These are phyloP conservation scores for Dactylellina cionopaga DNA, from an alignment of 2,329 filamentous ascomycete species.

Conservation along the genomic window DNA sequence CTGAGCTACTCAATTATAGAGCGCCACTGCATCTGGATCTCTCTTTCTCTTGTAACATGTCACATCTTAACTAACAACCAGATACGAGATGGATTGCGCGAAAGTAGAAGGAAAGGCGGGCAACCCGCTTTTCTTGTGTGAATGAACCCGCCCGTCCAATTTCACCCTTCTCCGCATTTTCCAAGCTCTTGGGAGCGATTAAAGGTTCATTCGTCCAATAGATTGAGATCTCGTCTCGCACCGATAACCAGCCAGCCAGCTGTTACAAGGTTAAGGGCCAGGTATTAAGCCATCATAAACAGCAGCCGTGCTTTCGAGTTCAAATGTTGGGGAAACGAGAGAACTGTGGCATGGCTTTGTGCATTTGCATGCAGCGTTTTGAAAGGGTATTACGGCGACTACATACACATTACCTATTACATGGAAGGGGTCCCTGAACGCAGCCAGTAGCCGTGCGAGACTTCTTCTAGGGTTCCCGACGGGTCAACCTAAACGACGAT, in stretches of 20 bases:
- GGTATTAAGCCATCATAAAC: slow-evolving; percentile 32
- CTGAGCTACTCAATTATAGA: slow-evolving; percentile 24
- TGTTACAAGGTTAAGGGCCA: slow-evolving; percentile 18
- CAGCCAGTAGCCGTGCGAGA: slow-evolving; percentile 35
- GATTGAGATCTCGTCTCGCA: slow-evolving; percentile 41
- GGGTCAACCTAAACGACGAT: slow-evolving; percentile 19
- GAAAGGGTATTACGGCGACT: slow-evolving; percentile 45
- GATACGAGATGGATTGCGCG: slow-evolving; percentile 16
- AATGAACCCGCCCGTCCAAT: slow-evolving; percentile 41
- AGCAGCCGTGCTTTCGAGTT: slow-evolving; percentile 28
- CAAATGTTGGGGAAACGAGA: slow-evolving; percentile 27
- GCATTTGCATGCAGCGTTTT: slow-evolving; percentile 36
- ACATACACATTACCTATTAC: neutral
- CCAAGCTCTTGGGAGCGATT: slow-evolving; percentile 42
- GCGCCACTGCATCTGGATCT: no score
- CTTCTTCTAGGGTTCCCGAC: slow-evolving; percentile 28
- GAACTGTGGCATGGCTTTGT: slow-evolving; percentile 34
- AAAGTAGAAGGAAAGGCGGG: no score
- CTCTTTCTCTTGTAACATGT: slow-evolving; percentile 27
- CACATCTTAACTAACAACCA: slow-evolving; percentile 30
- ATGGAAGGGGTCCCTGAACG: slow-evolving; percentile 29
- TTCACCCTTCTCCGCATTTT: slow-evolving; percentile 48
- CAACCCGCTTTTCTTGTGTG: slow-evolving; percentile 10
- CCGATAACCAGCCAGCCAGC: neutral
- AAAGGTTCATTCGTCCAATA: slow-evolving; percentile 35